These are phyloP conservation scores for Silybum marianum DNA, from an alignment of 129 eudicot species.

Conservation along the genomic window DNA sequence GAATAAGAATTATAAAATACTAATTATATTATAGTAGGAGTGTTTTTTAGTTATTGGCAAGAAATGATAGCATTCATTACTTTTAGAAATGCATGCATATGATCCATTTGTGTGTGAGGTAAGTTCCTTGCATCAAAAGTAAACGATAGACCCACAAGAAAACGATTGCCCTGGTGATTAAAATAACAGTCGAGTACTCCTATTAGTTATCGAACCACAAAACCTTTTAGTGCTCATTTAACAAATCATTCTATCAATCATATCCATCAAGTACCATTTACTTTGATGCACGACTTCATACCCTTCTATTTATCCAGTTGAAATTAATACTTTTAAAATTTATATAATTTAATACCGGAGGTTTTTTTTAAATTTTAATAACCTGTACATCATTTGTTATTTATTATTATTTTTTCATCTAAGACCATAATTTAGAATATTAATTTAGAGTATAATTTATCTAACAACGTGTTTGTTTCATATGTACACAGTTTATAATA, in stretches of 20 bases:
- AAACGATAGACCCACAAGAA: conserved; percentile 21
- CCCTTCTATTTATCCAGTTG: not conserved
- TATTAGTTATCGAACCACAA: conserved; percentile 37
- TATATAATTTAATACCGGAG: too few species aligned
- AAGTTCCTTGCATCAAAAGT: conserved; percentile 51
- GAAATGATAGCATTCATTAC: conserved; percentile 19
- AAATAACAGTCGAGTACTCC: not conserved
- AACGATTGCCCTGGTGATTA: conserved; percentile 1
- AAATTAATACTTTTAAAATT: not conserved
- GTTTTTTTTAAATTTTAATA: too few species aligned
- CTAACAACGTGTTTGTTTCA: too few species aligned
- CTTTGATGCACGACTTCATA: conserved; percentile 13
- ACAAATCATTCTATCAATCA: conserved; percentile 29
- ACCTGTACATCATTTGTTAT: too few species aligned
- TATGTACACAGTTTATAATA: too few species aligned
- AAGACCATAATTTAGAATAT: too few species aligned
- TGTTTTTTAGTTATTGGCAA: conserved; percentile 4
- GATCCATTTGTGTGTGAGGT: conserved; percentile 17
- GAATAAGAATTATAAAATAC: too few species aligned
- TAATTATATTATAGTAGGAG: not conserved
- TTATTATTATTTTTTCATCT: too few species aligned
- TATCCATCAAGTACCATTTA: conserved; percentile 1
- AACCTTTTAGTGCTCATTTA: conserved; percentile 31
- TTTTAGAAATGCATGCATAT: conserved; percentile 34
- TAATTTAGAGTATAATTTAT: too few species aligned